Conservation (phyloP, 352 stramenopile genomes). For the Phytopythium chamaehyphon region DNA sequence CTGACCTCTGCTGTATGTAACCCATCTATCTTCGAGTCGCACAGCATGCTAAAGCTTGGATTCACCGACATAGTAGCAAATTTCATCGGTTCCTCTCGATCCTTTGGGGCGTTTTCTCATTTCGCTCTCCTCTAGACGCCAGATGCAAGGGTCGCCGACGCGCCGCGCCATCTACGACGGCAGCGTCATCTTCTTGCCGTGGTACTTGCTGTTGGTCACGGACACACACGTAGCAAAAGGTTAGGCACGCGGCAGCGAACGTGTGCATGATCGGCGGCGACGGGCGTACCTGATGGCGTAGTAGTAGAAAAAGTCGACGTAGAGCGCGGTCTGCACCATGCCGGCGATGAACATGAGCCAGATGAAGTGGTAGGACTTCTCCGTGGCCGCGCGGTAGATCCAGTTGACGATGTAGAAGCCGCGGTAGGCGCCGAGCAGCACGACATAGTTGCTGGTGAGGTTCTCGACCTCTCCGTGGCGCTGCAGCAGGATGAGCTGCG, state of each 20-base stretch:
- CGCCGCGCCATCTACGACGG: conserved; percentile 47
- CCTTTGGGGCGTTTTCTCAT: conserved; percentile 3
- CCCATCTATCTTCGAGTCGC: conserved; percentile 2
- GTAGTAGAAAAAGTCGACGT: conserved; percentile 99
- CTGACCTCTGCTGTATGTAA: conserved; percentile 13
- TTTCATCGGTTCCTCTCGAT: conserved; percentile 22
- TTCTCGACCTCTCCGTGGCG: conserved; percentile 98
- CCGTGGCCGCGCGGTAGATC: conserved; percentile 96
- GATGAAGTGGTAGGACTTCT: conserved; percentile 97
- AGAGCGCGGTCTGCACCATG: conserved; percentile 98
- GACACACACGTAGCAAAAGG: not conserved
- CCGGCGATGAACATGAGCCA: conserved; percentile 98
- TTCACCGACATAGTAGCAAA: conserved; percentile 5
- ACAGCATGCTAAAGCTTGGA: not conserved
- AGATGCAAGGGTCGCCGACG: not conserved
- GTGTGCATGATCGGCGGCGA: not conserved
- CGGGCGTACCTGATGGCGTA: conserved; percentile 91
- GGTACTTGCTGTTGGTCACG: conserved; percentile 86
- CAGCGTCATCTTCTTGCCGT: conserved; percentile 89
- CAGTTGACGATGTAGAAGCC: conserved; percentile 99
- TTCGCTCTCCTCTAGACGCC: conserved; percentile 10
- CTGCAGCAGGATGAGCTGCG: conserved; percentile 99
- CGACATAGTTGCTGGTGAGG: conserved; percentile 99
- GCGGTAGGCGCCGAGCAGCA: conserved; percentile 97
- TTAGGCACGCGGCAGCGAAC: no score